Base-by-base conservation (phyloP, 768 basidiomycete species). In the Mycena vitilis region DNA sequence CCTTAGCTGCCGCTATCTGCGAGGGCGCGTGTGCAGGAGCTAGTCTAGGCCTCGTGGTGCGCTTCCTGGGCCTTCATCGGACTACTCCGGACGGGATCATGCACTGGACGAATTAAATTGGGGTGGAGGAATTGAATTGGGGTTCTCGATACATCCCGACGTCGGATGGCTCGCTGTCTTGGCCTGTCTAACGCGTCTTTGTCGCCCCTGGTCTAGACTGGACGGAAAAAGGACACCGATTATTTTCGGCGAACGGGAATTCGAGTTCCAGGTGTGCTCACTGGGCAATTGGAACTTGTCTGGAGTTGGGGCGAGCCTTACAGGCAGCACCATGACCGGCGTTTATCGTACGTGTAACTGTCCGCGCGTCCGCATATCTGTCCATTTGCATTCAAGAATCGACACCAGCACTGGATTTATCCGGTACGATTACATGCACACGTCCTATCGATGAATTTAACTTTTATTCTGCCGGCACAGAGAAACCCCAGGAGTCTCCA, bases 31-130 rank as follows among this genome's bases (percentile, higher is more conserved):
- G n/a, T 9, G 15, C 18, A 18, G 23, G n/a, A 51, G 34, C 47
- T 61, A 16, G 63, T 47, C 45, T 64, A 36, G 42, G 54, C 63
- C 63, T 56, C 63, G 63, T 55, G 62, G 23, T 23, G 47, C 55
- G 22, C 47, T 57, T 57, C 49, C 23, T 30, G 18, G 45, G 9
- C 13, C 54, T 34, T 22, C 60, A 38, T 48, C 55, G 36, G 53
- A 22, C 16, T 48, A 22, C 16, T 48, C 34, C 55, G 47, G 18
- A n/a, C 47, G 55, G 30, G 53, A 64, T n/a, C 20, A 23, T 30
- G 5, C 30, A 30, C 30, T 30, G 30, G 30, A 30, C 30, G 30
- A 22, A 15, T n/a, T 18, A 13, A 10, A 30, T 30, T 30, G 30
- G 30, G 30, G 30, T 30, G 30, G 36, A 20, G 37, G 25, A 57